Evolutionary conservation across 768 basidiomycete genomes (phyloP).

Genomic region (Calocybe cyanea): DNA sequence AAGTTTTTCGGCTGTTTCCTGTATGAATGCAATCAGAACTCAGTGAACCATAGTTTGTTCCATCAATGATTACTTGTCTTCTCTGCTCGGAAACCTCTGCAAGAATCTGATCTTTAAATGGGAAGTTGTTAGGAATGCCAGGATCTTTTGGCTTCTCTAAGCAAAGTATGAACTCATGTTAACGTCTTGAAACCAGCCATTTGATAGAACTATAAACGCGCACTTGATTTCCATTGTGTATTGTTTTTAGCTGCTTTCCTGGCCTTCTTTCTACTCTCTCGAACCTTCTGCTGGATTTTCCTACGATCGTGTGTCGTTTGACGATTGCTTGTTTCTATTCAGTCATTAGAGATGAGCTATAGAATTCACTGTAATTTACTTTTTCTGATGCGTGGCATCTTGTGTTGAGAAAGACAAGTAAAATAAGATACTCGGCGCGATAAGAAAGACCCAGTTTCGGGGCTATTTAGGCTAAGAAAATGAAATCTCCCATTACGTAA

Average conservation of each 20-base stretch:
- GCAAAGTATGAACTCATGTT: background rate
- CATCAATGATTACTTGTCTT: slow-evolving; percentile 48
- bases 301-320: slow-evolving; percentile 67
- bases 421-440: too few relatives aligned
- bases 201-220: slow-evolving; percentile 16
- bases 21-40: slow-evolving; percentile 3
- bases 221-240: slow-evolving; percentile 86
- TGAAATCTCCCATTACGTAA: too few relatives aligned
- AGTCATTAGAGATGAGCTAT: background rate
- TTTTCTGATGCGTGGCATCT: slow-evolving; percentile 5
- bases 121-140: slow-evolving; percentile 90
- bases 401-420: background rate
- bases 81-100: slow-evolving; percentile 86
- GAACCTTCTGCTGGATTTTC: slow-evolving; percentile 70
- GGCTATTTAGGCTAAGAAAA: too few relatives aligned
- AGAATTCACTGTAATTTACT: background rate
- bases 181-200: background rate
- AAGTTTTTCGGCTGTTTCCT: slow-evolving; percentile 80
- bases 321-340: slow-evolving; percentile 80
- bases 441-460: too few relatives aligned
- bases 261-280: slow-evolving; percentile 74
- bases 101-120: slow-evolving; percentile 91
- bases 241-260: slow-evolving; percentile 76
- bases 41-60: background rate
- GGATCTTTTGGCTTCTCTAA: slow-evolving; percentile 83